Evolutionary conservation across 2,329 filamentous ascomycete species (phyloP).

Genomic region (Ophiocordyceps australis): DNA sequence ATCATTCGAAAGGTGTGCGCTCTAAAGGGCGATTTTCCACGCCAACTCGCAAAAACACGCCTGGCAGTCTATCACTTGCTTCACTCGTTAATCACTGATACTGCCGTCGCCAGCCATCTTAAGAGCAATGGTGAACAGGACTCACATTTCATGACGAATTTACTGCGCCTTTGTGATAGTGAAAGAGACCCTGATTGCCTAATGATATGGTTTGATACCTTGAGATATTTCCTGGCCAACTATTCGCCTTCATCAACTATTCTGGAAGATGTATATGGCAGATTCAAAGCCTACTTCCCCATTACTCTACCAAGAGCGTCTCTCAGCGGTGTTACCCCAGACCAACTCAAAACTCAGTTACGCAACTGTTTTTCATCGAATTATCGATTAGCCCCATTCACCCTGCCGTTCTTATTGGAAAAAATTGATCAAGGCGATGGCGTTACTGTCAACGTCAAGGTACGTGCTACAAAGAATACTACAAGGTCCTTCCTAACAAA

Average conservation of each 20-base stretch:
- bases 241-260: slow-evolving; percentile 26
- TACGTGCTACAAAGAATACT: slow-evolving; percentile 4
- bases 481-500: slow-evolving; percentile 3
- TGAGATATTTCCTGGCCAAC: slow-evolving; percentile 23
- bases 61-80: slow-evolving; percentile 33
- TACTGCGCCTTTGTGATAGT: slow-evolving; percentile 30
- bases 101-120: slow-evolving; percentile 22
- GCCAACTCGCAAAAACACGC: slow-evolving; percentile 31
- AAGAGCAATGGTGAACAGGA: slow-evolving; percentile 21
- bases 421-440: slow-evolving; percentile 42
- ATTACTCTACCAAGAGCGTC: slow-evolving; percentile 35
- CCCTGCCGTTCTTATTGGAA: slow-evolving; percentile 34
- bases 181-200: slow-evolving; percentile 40
- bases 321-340: slow-evolving; percentile 32
- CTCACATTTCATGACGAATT: slow-evolving; percentile 25
- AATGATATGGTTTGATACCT: slow-evolving; percentile 35
- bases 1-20: slow-evolving; percentile 30
- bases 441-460: slow-evolving; percentile 39
- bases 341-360: slow-evolving; percentile 33
- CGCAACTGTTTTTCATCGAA: slow-evolving; percentile 35
- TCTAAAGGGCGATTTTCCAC: slow-evolving; percentile 36
- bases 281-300: slow-evolving; percentile 42
- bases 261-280: slow-evolving; percentile 29
- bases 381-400: slow-evolving; percentile 21
- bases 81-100: slow-evolving; percentile 21